Evolutionary conservation across 306 rosid genomes (phyloP).

Genomic region (Vicia sativa): DNA sequence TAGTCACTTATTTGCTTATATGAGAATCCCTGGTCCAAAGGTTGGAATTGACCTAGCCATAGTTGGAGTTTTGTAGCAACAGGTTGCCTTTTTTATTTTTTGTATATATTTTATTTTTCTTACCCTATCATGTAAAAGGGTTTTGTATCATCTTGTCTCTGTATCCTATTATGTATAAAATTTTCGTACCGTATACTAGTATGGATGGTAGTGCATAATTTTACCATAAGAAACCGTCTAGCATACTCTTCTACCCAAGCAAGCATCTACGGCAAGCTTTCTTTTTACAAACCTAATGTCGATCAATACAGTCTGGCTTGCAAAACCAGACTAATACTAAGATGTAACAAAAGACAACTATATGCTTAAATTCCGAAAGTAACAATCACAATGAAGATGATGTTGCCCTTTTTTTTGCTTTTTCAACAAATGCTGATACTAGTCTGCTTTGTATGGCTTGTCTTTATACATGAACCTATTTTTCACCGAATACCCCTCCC

Average conservation of each 20-base stretch:
- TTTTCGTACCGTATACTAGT: neutral
- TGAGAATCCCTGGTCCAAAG: neutral
- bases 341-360: neutral
- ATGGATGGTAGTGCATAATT: slow-evolving; percentile 2
- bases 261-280: neutral
- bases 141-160: neutral
- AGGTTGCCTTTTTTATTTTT: neutral
- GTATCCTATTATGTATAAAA: neutral
- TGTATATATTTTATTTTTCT: neutral
- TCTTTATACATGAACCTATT: slow-evolving; percentile 16
- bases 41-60: slow-evolving; percentile 5
- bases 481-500: neutral
- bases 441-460: neutral
- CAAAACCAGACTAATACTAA: slow-evolving; percentile 15
- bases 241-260: neutral
- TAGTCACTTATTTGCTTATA: neutral
- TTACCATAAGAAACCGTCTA: neutral
- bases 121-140: neutral
- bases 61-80: neutral
- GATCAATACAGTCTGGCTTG: neutral
- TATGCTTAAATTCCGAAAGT: neutral
- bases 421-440: slow-evolving; percentile 12
- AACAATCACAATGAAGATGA: neutral
- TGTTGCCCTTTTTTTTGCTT: neutral
- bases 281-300: neutral